Evolutionary conservation across 371 early-diverging fungal genomes (phyloP).

Genomic region (Zychaea mexicana): DNA sequence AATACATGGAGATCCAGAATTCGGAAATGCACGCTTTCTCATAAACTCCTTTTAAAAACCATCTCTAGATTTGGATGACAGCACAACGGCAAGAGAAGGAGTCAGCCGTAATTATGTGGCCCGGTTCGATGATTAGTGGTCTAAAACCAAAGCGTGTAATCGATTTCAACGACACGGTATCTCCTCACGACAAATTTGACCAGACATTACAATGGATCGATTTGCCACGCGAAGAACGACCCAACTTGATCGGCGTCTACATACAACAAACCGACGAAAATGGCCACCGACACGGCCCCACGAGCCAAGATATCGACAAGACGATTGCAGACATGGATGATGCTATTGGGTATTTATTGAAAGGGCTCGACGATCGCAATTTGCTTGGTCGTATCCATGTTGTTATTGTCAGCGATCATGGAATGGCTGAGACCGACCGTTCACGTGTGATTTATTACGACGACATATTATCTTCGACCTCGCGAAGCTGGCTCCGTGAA

Average conservation of each 20-base stretch:
- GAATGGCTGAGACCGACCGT: slow-evolving; percentile 72
- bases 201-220: slow-evolving; percentile 77
- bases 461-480: slow-evolving; percentile 46
- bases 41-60: too few relatives aligned
- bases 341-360: slow-evolving; percentile 62
- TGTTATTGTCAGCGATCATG: slow-evolving; percentile 90
- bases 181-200: slow-evolving; percentile 59
- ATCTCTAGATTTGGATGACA: slow-evolving; percentile 78
- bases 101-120: slow-evolving; percentile 86
- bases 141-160: slow-evolving; percentile 67
- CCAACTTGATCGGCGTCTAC: slow-evolving; percentile 77
- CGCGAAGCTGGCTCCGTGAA: slow-evolving; percentile 23
- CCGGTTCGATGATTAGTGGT: slow-evolving; percentile 75
- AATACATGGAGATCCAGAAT: slow-evolving; percentile 10
- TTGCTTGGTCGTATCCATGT: slow-evolving; percentile 72
- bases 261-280: slow-evolving; percentile 78
- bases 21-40: background rate
- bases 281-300: slow-evolving; percentile 84
- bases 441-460: slow-evolving; percentile 72
- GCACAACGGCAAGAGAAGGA: slow-evolving; percentile 63
- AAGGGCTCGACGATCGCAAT: slow-evolving; percentile 55
- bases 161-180: slow-evolving; percentile 48
- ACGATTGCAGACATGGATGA: slow-evolving; percentile 67
- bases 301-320: slow-evolving; percentile 48
- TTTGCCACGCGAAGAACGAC: slow-evolving; percentile 61